Evolutionary conservation across 805 yeast species (phyloP), one percentile per base, ranked within the genome.

Genomic region (Suhomyces xylopsoci): DNA sequence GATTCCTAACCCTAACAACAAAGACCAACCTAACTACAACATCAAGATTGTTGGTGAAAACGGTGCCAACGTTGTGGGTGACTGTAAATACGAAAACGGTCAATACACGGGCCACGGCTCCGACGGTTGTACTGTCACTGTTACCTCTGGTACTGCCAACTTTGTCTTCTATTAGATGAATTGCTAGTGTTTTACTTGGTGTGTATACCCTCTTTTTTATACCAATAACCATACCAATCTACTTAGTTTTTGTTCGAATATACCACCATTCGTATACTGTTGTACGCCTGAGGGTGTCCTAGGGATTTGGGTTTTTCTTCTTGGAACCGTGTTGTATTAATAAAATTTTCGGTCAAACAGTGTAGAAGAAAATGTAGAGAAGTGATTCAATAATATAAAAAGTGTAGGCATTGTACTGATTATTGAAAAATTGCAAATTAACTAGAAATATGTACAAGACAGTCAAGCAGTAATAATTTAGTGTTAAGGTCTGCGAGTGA

Each of bases 111-210:
- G 59, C 45, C 53, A 47, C n/a, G 83, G 85, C 53, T 60, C 84
- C 17, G 90, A 87, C 65, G 96, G 96, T 62, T 88, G 96, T 79
- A 88, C 96, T 50, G 88, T 85, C 56, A 79, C 82, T 48, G 84
- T 84, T 40, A 76, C 81, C 45, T 69, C 76, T 30, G 89, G 89
- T 66, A 63, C 75, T 49, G 89, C 85, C 53, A 69, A 82, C 64
- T 84, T 83, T 64, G 86, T 84, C 62, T 78, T 82, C 63, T 81
- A 77, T 66, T 76, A 55, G n/a, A 1, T 5, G 1, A 10, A 2
- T 26, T 9, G 1, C 28, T 25, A 20, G 22, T 20, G 22, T 38
- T 38, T 9, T 32, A 32, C n/a, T 38, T 38, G 42, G 42, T 38
- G 24, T 38, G 42, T 38, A 38, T 38, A 38, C 42, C 42, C 42